These are phyloP conservation scores for Yamagishiella unicocca DNA, from an alignment of 139 green algal species.

Conservation along the genomic window DNA sequence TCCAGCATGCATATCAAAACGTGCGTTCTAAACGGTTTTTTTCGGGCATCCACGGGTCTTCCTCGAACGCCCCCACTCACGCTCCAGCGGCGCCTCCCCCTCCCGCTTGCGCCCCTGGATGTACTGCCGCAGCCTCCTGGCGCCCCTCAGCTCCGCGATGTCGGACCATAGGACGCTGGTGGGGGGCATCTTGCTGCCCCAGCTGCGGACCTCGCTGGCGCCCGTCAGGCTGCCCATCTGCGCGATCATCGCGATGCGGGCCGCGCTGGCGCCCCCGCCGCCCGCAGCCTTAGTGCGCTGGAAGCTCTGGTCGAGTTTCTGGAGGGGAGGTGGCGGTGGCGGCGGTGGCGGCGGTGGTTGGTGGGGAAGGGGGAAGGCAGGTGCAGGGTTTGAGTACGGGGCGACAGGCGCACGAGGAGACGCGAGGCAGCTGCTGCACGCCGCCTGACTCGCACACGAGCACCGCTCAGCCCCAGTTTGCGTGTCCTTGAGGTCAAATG, in stretches of 20 bases:
- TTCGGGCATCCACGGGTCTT: too few species aligned
- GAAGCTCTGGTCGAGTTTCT: slow-evolving; percentile 26
- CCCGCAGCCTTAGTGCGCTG: too few species aligned
- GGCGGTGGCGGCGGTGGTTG: not conserved
- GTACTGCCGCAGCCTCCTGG: slow-evolving; percentile 36
- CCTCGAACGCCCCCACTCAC: slow-evolving; percentile 26
- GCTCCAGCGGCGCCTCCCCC: not conserved
- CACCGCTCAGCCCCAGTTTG: too few species aligned
- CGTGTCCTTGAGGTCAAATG: too few species aligned
- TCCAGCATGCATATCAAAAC: too few species aligned
- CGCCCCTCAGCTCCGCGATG: slow-evolving; percentile 39
- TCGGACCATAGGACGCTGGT: not conserved
- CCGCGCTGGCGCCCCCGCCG: not conserved
- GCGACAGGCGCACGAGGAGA: too few species aligned
- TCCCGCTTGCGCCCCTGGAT: not conserved
- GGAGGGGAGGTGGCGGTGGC: not conserved
- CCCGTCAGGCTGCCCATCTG: slow-evolving; percentile 5
- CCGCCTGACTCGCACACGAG: too few species aligned
- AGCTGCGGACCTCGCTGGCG: not conserved
- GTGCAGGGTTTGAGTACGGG: too few species aligned
- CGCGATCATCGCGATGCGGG: not conserved
- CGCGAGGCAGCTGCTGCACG: too few species aligned
- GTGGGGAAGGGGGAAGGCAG: not conserved
- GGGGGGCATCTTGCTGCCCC: not conserved
- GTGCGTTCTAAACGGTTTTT: too few species aligned